phyloP scores from a whole-genome alignment of 2,329 filamentous ascomycete species.

The Hypoxylon sp. region DNA sequence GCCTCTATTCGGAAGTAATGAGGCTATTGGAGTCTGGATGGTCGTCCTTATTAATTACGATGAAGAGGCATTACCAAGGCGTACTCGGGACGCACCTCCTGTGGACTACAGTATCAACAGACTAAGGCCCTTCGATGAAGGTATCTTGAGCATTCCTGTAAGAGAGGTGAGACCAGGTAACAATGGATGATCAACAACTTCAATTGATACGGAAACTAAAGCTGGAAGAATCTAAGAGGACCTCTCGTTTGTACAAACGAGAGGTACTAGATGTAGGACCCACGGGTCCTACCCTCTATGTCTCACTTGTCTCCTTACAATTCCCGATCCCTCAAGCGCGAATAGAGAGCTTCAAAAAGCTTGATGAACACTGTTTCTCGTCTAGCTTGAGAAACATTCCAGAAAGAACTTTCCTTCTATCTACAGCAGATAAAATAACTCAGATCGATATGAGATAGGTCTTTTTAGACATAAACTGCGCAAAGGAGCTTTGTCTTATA shows the following conservation, averaged over 20 bases:
- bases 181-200: no score
- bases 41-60: conserved; percentile 80
- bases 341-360: background rate
- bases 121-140: conserved; percentile 33
- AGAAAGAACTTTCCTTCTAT: background rate
- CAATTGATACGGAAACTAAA: no score
- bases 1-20: conserved; percentile 76
- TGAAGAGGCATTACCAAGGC: conserved; percentile 38
- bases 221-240: no score
- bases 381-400: background rate
- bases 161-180: no score
- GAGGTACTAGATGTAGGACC: no score
- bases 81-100: conserved; percentile 47
- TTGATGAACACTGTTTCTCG: background rate
- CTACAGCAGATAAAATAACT: background rate
- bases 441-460: background rate
- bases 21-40: conserved; percentile 83
- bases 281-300: no score
- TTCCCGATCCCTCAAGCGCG: conserved; percentile 35
- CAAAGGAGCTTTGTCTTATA: background rate
- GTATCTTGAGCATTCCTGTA: conserved; percentile 39
- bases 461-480: background rate
- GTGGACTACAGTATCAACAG: conserved; percentile 44
- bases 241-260: no score
- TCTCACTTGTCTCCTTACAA: no score